Evolutionary conservation across 768 basidiomycete genomes (phyloP).

Genomic region (Tylopilus felleus): DNA sequence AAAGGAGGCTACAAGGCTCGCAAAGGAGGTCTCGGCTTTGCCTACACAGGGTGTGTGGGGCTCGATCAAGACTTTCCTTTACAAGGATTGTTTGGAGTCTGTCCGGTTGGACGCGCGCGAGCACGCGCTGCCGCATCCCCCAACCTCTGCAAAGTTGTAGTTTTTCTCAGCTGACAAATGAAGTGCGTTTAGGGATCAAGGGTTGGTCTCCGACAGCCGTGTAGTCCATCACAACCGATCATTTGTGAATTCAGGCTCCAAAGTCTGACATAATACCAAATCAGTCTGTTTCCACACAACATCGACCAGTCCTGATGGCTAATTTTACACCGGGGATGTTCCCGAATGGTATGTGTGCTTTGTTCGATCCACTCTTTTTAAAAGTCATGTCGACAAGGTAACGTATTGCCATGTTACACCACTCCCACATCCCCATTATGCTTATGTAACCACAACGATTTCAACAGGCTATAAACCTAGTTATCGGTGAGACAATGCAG

Average conservation of each 20-base stretch:
- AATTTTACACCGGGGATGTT: conserved; percentile 2
- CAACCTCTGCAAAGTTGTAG: conserved; percentile 18
- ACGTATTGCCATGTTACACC: conserved; percentile 10
- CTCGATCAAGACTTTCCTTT: conserved; percentile 62
- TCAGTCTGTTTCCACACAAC: conserved; percentile 18
- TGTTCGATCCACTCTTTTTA: conserved; percentile 4
- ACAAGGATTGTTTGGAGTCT: conserved; percentile 49
- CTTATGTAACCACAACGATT: conserved; percentile 14
- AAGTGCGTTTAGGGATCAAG: conserved; percentile 5
- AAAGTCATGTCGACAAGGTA: conserved; percentile 20
- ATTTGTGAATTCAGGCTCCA: conserved; percentile 2
- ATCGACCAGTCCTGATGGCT: neutral
- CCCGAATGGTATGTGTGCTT: neutral
- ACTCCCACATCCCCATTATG: neutral
- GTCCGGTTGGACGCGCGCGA: conserved; percentile 27
- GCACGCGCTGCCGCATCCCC: conserved; percentile 7
- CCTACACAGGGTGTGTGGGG: conserved; percentile 68
- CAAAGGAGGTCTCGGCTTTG: conserved; percentile 46
- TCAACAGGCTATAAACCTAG: neutral
- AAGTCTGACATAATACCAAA: neutral
- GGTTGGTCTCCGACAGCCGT: conserved; percentile 6
- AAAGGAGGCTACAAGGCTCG: conserved; percentile 61
- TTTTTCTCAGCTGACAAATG: conserved; percentile 1
- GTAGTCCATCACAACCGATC: conserved; percentile 9
- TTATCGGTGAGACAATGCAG: neutral